Base-by-base conservation (phyloP, 2,329 filamentous ascomycete genomes). In the Graphiopsis chlorocephala region DNA sequence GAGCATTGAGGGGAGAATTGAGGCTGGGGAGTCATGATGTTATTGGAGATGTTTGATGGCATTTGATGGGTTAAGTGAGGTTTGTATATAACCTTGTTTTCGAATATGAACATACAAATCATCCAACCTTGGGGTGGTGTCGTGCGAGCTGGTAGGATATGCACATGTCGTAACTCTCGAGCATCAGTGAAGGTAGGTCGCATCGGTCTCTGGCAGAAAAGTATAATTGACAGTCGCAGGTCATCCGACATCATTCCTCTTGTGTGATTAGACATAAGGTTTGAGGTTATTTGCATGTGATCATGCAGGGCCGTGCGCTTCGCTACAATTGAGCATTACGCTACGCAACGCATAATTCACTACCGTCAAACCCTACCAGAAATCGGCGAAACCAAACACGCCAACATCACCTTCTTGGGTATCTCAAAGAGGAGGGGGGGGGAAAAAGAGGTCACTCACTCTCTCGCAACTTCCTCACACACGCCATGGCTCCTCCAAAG, bases 11-110 rank as follows among this genome's bases (percentile, higher is more conserved):
- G 26, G 60, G 60, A 29, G 60, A 62, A 15, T 53, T 62, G 33
- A 62, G 60, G 33, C 55, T 62, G 48, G 60, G 33, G 17, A 55
- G 48, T 31, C 35, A 62, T 42, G 60, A 55, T 55, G 23, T 55
- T 28, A 45, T 55, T 45, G 60, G 48, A 4, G 60, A 62, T 53
- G 60, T 62, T 23, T 56, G 53, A 56, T 25, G 23, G 14, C 5
- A 7, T 50, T 14, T 14, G 11, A 6, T 50, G 23, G 12, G 25
- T 15, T 28, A 11, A 3, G 38, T n/a, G 38, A 45, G 10, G 3
- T 11, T 6, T 45, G 38, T 23, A 45, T 45, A 15, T 20, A 20
- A 11, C 3, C n/a, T 23, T 8, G 8, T 10, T 20, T 12, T 20
- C n/a, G n/a, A 4, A 20, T 45, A 11, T 45, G 38, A 10, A 12